Evolutionary conservation across 73 alveolate genomes (phyloP).

Genomic region (Diophrys appendiculata): DNA sequence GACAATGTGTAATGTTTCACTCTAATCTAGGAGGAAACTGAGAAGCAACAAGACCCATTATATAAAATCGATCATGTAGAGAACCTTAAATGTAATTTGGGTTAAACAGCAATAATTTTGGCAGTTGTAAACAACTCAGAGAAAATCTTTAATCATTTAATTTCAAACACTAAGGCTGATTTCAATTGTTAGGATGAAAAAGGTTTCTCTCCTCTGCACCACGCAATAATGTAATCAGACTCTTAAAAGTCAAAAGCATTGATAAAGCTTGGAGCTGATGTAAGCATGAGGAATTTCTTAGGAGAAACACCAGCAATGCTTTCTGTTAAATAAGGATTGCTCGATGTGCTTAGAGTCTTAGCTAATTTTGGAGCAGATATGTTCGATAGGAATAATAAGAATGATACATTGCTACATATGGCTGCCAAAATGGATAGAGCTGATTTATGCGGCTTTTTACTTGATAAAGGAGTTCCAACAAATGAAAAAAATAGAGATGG

Average conservation of each 20-base stretch:
- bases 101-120: conserved; percentile 46
- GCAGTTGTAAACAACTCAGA: conserved; percentile 52
- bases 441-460: conserved; percentile 37
- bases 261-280: conserved; percentile 46
- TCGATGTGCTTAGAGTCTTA: conserved; percentile 31
- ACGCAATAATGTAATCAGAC: conserved; percentile 24
- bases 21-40: conserved; percentile 20
- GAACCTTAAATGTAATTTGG: conserved; percentile 21
- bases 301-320: conserved; percentile 44
- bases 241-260: conserved; percentile 29
- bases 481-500: conserved; percentile 45
- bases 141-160: conserved; percentile 41
- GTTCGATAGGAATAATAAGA: conserved; percentile 28
- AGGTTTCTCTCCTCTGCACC: conserved; percentile 48
- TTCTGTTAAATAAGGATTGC: conserved; percentile 32
- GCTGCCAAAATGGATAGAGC: conserved; percentile 48
- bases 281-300: conserved; percentile 28
- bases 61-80: conserved; percentile 15
- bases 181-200: conserved; percentile 44
- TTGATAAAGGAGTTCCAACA: conserved; percentile 43
- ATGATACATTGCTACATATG: conserved; percentile 34
- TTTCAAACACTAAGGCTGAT: conserved; percentile 16
- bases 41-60: conserved; percentile 18
- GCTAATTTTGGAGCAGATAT: conserved; percentile 36
- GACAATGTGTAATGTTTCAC: conserved; percentile 37